Evolutionary conservation across 768 basidiomycete species (phyloP).

Genomic region (Pholiota microspora): DNA sequence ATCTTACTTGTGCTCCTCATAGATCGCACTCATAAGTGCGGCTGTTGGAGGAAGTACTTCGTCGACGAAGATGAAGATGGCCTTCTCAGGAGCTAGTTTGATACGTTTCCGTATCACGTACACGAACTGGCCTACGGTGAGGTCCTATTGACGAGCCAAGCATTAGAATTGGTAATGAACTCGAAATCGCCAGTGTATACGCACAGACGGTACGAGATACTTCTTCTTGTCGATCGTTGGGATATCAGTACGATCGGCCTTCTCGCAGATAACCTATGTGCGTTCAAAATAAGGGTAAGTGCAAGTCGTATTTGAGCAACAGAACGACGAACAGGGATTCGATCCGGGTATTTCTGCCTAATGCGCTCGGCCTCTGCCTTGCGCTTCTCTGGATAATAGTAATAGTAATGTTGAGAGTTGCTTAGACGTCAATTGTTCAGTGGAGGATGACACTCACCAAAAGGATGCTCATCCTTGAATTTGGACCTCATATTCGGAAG

Average conservation of each 20-base stretch:
- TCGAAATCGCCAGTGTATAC: constrained; percentile 23
- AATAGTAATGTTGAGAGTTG: constrained; percentile 26
- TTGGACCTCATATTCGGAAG: constrained; percentile 73
- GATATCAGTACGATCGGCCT: constrained; percentile 97
- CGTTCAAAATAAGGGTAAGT: constrained; percentile 4
- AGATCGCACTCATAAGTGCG: constrained; percentile 97
- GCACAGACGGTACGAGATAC: constrained; percentile 95
- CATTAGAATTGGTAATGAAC: neutral
- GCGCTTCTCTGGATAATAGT: constrained; percentile 78
- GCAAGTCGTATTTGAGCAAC: neutral
- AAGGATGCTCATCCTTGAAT: constrained; percentile 99
- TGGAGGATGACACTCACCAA: constrained; percentile 58
- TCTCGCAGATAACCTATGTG: constrained; percentile 96
- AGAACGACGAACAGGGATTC: constrained; percentile 79
- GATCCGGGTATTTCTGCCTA: constrained; percentile 97
- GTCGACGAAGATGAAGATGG: constrained; percentile 99
- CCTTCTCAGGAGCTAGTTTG: constrained; percentile 99
- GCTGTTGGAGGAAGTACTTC: constrained; percentile 98
- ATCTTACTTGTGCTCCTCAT: constrained; percentile 98
- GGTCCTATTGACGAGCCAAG: constrained; percentile 55
- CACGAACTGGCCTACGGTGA: constrained; percentile 98
- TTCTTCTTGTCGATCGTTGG: constrained; percentile 99
- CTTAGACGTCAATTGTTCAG: constrained; percentile 10
- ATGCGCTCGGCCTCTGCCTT: constrained; percentile 99
- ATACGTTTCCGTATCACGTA: constrained; percentile 99